Base-by-base conservation (phyloP, 2,329 filamentous ascomycete genomes). In the Epichloe sibirici region DNA sequence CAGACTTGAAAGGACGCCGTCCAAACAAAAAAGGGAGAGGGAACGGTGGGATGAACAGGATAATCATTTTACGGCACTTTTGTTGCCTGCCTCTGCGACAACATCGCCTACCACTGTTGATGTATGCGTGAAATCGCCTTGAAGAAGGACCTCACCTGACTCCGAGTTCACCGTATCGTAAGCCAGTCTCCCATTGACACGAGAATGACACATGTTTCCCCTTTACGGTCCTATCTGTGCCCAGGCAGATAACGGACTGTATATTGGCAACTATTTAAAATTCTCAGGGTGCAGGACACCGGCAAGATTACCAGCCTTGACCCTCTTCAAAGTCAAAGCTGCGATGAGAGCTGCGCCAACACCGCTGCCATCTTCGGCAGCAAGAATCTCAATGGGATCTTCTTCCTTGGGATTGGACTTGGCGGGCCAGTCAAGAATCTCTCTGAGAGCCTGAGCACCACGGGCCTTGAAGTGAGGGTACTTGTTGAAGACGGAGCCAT, bases 401-500 rank as follows among this genome's bases (percentile, higher is more conserved):
- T 90, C 85, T 63, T 88, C 85, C 68, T 83, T 85, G 48, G 76
- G 67, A 60, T 71, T 72, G 55, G 75, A 77, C 72, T 88, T 87
- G 47, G 65, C 81, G 3, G 86, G 82, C 90, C 91, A 97, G 74
- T 95, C 91, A 39, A 98, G 81, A 59, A 98, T 96, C 75, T 98
- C 93, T 52, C 88, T 83, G 51, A 98, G 79, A 31, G 93, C 93
- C 67, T 85, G 78, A 13, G 93, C 91, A 52, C 91, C 90, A 51
- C 93, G 86, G 53, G 83, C 81, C 77, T 96, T 96, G 81, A 98
- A 98, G 72, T 95, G 87, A 12, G 93, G 93, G 73, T 98, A 98
- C 70, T 97, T 97, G 78, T 95, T 96, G 76, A 98, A 98, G 51
- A 98, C 91, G 17, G 88, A 95, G 39, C 93, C 93, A 66, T 98